These are phyloP conservation scores for Pseudocercospora eumusae DNA, from an alignment of 2,329 filamentous ascomycete genomes.

Conservation along the genomic window DNA sequence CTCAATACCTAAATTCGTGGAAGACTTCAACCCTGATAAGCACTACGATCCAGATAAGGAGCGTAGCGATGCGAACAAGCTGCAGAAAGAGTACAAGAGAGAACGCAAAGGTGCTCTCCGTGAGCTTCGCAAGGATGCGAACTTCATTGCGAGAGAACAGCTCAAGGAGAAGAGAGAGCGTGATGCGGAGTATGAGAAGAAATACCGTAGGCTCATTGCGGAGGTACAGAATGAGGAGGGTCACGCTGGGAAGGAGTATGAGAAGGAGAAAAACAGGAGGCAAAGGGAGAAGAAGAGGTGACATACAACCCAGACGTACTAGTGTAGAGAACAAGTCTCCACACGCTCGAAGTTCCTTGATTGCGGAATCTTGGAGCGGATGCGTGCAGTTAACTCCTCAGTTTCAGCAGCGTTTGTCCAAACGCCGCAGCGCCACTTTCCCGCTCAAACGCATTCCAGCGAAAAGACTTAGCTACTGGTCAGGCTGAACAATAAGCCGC, in stretches of 20 bases:
- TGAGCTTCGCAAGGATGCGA: slow-evolving; percentile 91
- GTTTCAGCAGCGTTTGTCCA: background rate
- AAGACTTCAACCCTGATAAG: slow-evolving; percentile 88
- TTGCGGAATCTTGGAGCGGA: background rate
- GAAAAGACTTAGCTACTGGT: background rate
- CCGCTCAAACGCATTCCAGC: too few relatives aligned
- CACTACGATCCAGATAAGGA: slow-evolving; percentile 97
- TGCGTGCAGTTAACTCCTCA: background rate
- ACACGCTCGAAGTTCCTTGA: background rate
- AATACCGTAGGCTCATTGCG: slow-evolving; percentile 86
- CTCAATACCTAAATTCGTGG: slow-evolving; percentile 91
- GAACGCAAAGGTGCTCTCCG: slow-evolving; percentile 93
- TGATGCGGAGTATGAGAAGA: slow-evolving; percentile 93
- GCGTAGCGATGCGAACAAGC: slow-evolving; percentile 78
- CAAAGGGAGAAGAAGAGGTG: slow-evolving; percentile 22
- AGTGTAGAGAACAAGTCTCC: background rate
- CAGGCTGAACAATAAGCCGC: background rate
- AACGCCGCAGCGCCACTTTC: background rate
- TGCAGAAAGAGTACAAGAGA: slow-evolving; percentile 88
- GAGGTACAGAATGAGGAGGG: slow-evolving; percentile 69
- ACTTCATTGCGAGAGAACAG: slow-evolving; percentile 89
- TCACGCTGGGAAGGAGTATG: slow-evolving; percentile 24
- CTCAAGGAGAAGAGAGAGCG: slow-evolving; percentile 88
- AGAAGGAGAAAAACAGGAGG: slow-evolving; percentile 27
- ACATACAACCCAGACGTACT: background rate